Base-by-base conservation (phyloP, 1,284 basidiomycete genomes). In the Cryptococcus deneoformans region DNA sequence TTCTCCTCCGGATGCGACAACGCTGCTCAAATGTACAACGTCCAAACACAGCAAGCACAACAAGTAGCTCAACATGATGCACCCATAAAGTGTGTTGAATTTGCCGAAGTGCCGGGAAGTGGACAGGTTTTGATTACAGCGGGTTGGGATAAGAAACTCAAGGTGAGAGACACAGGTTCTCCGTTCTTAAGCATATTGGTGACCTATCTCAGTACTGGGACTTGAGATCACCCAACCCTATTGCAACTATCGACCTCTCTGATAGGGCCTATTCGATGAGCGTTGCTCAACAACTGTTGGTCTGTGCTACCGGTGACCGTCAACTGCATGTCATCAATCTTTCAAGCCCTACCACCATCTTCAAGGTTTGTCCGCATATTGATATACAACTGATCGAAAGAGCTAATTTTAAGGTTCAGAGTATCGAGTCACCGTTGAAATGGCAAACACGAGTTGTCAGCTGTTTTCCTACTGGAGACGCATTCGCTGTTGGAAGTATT, bases 371-470 rank as follows among this genome's bases (percentile, higher is more conserved):
- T 29, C 5, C 50, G n/a, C 20, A 14, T 44, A 42, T 11, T 16
- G 54, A 36, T 1, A 45, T 39, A 53, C 35, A 14, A 11, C 39
- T 54, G 42, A 24, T 59, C 14, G 52, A 29, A 29, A 29, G 29
- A 29, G 29, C 29, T 29, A 5, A 29, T 29, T 29, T 29, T 5
- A 29, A 5, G 2, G 57, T 61, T 40, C 60, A 92, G 89, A 86
- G 83, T 11, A 85, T 91, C 67, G 80, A 82, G 38, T 93, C 90
- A 1, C 91, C 92, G 3, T 78, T 97, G 63, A 94, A 95, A 75
- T 92, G 90, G 88, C 95, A 98, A 79, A 97, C 95, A 3, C 85
- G 95, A 46, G 86, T 88, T 3, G 84, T 96, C 5, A 84, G 88
- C 3, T 95, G 91, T 75, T 94, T 96, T 78, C 88, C 89, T 10